These are phyloP conservation scores for Neurospora sublineolata DNA, from an alignment of 495 filamentous ascomycete species.

Conservation along the genomic window DNA sequence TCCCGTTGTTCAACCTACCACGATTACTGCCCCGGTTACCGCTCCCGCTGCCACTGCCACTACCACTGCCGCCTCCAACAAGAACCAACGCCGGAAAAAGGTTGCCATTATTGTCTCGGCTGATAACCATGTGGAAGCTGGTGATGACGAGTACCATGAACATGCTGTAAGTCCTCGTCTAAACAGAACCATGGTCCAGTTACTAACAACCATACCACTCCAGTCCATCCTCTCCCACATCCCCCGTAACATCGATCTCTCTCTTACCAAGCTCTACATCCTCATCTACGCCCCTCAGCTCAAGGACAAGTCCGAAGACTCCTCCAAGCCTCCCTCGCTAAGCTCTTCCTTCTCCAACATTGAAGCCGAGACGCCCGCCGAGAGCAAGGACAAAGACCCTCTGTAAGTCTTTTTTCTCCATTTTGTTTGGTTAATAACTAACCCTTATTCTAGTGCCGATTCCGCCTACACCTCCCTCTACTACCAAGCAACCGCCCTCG, in stretches of 20 bases:
- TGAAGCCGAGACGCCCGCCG: conserved; percentile 54
- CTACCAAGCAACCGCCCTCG: conserved; percentile 59
- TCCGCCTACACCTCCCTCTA: conserved; percentile 66
- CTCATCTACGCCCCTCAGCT: conserved; percentile 78
- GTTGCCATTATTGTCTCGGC: conserved; percentile 80
- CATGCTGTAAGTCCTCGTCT: conserved; percentile 58
- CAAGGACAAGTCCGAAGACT: conserved; percentile 45
- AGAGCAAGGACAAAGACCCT: conserved; percentile 43
- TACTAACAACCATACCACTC: neutral
- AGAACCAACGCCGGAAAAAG: conserved; percentile 50
- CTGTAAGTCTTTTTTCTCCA: conserved; percentile 28
- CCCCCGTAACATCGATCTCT: conserved; percentile 56
- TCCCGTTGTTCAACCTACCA: neutral
- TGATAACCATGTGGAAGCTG: conserved; percentile 46
- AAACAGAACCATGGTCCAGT: neutral
- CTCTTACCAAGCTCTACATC: conserved; percentile 62
- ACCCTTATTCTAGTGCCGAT: conserved; percentile 27
- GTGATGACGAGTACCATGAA: conserved; percentile 51
- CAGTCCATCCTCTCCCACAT: conserved; percentile 88
- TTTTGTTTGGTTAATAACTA: conserved; percentile 16
- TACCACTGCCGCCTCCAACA: neutral
- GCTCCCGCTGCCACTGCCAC: neutral
- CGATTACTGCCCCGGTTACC: neutral
- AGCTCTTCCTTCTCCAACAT: conserved; percentile 85
- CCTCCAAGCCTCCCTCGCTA: conserved; percentile 47